These are phyloP conservation scores for Globisporangium heterothallicum DNA, from an alignment of 352 stramenopile genomes.

Conservation along the genomic window DNA sequence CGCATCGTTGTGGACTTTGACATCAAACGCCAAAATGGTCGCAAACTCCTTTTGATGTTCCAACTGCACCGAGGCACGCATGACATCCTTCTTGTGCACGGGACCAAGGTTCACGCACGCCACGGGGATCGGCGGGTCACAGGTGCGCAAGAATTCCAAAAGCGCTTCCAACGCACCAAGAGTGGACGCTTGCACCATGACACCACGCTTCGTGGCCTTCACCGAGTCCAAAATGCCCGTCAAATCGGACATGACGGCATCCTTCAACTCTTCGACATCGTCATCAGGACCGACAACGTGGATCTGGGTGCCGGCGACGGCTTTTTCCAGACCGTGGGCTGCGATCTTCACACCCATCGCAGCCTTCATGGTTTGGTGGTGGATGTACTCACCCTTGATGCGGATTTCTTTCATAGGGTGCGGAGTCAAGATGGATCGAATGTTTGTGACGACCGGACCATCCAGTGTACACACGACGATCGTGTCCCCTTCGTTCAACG, in stretches of 20 bases:
- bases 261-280: conserved; percentile 98
- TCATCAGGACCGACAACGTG: conserved; percentile 96
- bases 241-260: conserved; percentile 95
- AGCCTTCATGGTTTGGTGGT: conserved; percentile 96
- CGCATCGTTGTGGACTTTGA: conserved; percentile 95
- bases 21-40: conserved; percentile 98
- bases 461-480: conserved; percentile 99
- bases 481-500: conserved; percentile 92
- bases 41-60: conserved; percentile 97
- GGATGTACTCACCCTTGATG: conserved; percentile 91
- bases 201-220: conserved; percentile 93
- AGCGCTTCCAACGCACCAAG: conserved; percentile 97
- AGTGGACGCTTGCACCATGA: conserved; percentile 98
- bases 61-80: conserved; percentile 97
- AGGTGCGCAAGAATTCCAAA: conserved; percentile 95
- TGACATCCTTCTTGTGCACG: conserved; percentile 99
- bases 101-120: conserved; percentile 96
- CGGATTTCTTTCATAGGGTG: conserved; percentile 98
- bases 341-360: conserved; percentile 99
- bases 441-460: conserved; percentile 95
- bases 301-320: conserved; percentile 97
- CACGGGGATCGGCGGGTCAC: conserved; percentile 92
- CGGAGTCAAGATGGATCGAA: conserved; percentile 97
- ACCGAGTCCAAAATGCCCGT: conserved; percentile 94
- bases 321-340: conserved; percentile 95